Percentiles rank a stretch among this genome's conserved stretches.
Conservation (phyloP, 2,329 filamentous ascomycete genomes). For the Canariomyces notabilis region DNA sequence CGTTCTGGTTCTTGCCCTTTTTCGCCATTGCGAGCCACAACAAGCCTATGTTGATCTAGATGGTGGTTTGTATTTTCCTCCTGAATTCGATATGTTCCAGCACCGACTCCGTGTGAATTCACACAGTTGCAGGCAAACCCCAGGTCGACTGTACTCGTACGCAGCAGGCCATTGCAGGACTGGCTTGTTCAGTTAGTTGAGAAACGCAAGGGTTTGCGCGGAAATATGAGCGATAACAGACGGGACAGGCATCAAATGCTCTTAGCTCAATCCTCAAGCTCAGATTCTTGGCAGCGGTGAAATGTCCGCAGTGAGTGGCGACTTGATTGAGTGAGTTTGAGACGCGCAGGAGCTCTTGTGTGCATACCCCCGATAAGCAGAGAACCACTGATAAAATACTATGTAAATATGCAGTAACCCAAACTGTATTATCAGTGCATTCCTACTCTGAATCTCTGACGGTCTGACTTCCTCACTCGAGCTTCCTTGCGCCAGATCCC, state of each 20-base stretch:
- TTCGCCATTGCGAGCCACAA: constrained; percentile 47
- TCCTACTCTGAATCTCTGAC: too few species aligned
- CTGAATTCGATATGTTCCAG: background rate
- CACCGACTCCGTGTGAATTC: background rate
- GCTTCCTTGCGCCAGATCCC: too few species aligned
- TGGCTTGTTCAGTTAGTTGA: background rate
- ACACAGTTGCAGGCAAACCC: constrained; percentile 1
- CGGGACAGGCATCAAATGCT: too few species aligned
- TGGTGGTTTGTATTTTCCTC: background rate
- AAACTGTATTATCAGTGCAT: too few species aligned
- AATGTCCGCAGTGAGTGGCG: constrained; percentile 6
- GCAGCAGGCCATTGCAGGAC: constrained; percentile 10
- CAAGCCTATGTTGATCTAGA: too few species aligned
- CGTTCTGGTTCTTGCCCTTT: constrained; percentile 49
- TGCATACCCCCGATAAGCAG: background rate
- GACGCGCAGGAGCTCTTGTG: background rate
- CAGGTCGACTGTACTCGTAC: background rate
- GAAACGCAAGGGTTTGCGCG: background rate
- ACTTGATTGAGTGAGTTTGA: background rate
- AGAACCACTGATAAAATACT: too few species aligned
- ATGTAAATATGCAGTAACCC: too few species aligned
- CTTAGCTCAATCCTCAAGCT: background rate
- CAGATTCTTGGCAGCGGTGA: constrained; percentile 7
- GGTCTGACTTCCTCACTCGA: too few species aligned
- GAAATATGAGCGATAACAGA: background rate